Evolutionary conservation across 495 filamentous ascomycete species (phyloP).

Genomic region (Xanthoparmelia taractica): DNA sequence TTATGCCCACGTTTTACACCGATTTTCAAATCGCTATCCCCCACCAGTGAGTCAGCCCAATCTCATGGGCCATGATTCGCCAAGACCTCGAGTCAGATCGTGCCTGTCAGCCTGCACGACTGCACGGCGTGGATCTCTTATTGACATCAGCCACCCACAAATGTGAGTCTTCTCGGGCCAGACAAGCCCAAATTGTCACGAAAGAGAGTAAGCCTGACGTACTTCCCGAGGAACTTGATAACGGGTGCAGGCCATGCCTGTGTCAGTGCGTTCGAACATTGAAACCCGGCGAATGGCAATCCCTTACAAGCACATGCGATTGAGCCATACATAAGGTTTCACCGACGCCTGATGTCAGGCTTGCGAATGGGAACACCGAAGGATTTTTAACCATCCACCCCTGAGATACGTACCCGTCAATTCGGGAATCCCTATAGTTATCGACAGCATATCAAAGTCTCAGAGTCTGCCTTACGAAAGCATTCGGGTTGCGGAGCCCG

Average conservation of each 20-base stretch:
- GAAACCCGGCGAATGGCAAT: not conserved
- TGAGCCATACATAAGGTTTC: not conserved
- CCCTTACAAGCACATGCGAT: not conserved
- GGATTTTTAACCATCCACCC: not conserved
- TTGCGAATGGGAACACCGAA: not conserved
- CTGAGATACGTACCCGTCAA: not conserved
- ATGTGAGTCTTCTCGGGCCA: not conserved
- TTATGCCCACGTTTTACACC: not conserved
- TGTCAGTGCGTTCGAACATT: not conserved
- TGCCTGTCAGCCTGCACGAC: not conserved
- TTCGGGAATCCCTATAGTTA: too few species aligned
- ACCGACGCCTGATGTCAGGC: not conserved
- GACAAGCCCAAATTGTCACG: not conserved
- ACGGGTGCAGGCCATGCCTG: not conserved
- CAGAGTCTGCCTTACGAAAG: not conserved
- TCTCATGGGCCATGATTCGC: not conserved
- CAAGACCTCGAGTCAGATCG: not conserved
- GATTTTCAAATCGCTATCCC: not conserved
- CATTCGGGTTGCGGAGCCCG: not conserved
- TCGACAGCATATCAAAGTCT: not conserved
- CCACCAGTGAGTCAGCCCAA: too few species aligned
- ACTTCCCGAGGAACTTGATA: not conserved
- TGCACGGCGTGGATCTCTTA: not conserved
- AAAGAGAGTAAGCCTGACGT: not conserved
- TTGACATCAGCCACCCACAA: not conserved